These are phyloP conservation scores for Lasiodiplodia theobromae DNA, from an alignment of 2,329 filamentous ascomycete species.

Conservation along the genomic window DNA sequence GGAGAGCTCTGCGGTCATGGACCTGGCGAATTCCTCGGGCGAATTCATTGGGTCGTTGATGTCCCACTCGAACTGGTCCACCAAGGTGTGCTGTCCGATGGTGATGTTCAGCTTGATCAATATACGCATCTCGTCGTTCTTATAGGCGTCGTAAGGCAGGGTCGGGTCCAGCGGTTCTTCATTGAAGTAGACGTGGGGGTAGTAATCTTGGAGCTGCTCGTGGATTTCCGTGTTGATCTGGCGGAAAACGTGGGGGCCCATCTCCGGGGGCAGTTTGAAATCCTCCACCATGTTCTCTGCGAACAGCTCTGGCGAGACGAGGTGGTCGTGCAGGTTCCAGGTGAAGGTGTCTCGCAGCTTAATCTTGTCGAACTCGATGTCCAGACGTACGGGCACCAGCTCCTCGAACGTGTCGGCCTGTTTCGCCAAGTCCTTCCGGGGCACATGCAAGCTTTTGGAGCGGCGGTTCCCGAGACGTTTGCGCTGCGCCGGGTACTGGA, in stretches of 20 bases:
- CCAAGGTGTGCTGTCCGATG: constrained; percentile 89
- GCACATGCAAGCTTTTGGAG: constrained; percentile 74
- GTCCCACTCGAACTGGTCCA: constrained; percentile 99
- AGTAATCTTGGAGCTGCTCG: constrained; percentile 92
- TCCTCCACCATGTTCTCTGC: constrained; percentile 91
- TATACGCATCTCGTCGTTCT: constrained; percentile 98
- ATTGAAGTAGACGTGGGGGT: constrained; percentile 87
- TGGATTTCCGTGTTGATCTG: constrained; percentile 78
- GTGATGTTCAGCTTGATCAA: constrained; percentile 97
- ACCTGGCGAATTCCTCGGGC: constrained; percentile 89
- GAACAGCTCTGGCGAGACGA: constrained; percentile 81
- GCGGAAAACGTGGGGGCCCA: constrained; percentile 62
- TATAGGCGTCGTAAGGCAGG: constrained; percentile 90
- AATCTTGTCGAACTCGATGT: constrained; percentile 95
- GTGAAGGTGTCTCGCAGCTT: constrained; percentile 97
- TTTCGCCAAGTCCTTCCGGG: constrained; percentile 77
- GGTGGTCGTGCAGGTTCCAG: constrained; percentile 94
- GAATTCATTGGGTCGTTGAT: constrained; percentile 95
- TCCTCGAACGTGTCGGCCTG: constrained; percentile 94
- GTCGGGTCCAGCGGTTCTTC: constrained; percentile 91
- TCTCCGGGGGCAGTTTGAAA: constrained; percentile 74
- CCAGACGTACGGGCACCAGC: constrained; percentile 86
- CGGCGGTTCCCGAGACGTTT: constrained; percentile 78
- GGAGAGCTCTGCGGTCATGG: constrained; percentile 88
- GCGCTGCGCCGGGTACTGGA: constrained; percentile 82